These are phyloP conservation scores for Hypoxylon sp. DNA, from an alignment of 2,329 filamentous ascomycete species.

Conservation along the genomic window DNA sequence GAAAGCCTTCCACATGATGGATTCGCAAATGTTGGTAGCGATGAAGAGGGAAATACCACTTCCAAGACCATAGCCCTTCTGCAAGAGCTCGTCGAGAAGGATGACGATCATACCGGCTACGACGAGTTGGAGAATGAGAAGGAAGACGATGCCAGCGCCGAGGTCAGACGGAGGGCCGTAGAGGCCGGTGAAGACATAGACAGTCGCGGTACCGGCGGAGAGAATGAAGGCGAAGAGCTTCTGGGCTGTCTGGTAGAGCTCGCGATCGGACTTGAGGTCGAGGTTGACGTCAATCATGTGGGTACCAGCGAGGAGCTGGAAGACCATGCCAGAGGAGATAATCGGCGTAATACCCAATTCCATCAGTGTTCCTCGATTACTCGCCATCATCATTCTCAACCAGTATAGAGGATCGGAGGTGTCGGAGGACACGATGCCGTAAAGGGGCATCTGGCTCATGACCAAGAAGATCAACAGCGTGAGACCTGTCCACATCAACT, in stretches of 20 bases:
- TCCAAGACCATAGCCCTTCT: conserved; percentile 99
- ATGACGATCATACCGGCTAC: conserved; percentile 99
- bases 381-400: conserved; percentile 99
- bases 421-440: conserved; percentile 98
- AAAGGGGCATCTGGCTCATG: conserved; percentile 98
- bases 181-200: conserved; percentile 97
- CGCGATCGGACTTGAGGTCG: conserved; percentile 99
- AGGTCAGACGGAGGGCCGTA: conserved; percentile 98
- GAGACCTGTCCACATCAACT: conserved; percentile 94
- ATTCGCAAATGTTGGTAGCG: conserved; percentile 99
- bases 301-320: conserved; percentile 99
- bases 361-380: conserved; percentile 97
- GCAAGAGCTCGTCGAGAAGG: conserved; percentile 97
- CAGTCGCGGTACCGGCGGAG: conserved; percentile 96
- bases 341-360: conserved; percentile 98
- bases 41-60: conserved; percentile 99
- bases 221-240: conserved; percentile 99
- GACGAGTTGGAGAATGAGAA: conserved; percentile 97
- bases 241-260: conserved; percentile 99
- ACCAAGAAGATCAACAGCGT: conserved; percentile 99
- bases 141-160: conserved; percentile 96
- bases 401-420: conserved; percentile 99
- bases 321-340: conserved; percentile 99
- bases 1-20: conserved; percentile 99
- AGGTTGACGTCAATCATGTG: conserved; percentile 99